A percentile compares a stretch with the other conserved stretches of the same genome.
Conservation (phyloP, 495 filamentous ascomycete genomes). For the Bryoglossum gracile region DNA sequence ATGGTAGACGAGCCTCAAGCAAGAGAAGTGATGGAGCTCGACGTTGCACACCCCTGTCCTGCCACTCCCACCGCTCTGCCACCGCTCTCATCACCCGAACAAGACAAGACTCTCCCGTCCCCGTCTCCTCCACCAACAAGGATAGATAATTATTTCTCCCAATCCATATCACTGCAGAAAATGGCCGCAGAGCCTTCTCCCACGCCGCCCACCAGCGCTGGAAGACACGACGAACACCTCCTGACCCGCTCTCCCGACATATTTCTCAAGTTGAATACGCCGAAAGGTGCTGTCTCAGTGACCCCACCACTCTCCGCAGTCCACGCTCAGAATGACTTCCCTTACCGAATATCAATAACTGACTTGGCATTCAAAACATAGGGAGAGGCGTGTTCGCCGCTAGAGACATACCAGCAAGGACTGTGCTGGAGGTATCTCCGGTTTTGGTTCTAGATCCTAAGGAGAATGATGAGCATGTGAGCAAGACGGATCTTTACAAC, state of each 20-base stretch:
- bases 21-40: no score
- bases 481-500: slow-evolving; percentile 43
- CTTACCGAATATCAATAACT: background rate
- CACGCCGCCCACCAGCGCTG: no score
- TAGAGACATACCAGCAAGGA: slow-evolving; percentile 35
- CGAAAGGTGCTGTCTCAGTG: slow-evolving; percentile 31
- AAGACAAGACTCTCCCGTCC: no score
- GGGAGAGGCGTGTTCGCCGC: slow-evolving; percentile 47
- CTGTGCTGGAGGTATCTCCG: slow-evolving; percentile 44
- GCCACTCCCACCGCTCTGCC: no score
- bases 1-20: no score
- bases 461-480: slow-evolving; percentile 41
- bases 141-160: no score
- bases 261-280: slow-evolving; percentile 31
- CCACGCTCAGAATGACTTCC: background rate
- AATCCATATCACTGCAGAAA: no score
- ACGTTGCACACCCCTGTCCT: no score
- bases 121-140: no score
- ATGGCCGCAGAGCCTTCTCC: no score
- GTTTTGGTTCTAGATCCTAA: slow-evolving; percentile 41
- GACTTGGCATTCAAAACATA: slow-evolving; percentile 17
- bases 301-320: slow-evolving; percentile 14
- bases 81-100: no score
- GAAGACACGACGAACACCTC: slow-evolving; percentile 9
- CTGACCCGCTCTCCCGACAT: slow-evolving; percentile 27